Conservation (phyloP, 805 yeast genomes). For the Yamadazyma endophytica region DNA sequence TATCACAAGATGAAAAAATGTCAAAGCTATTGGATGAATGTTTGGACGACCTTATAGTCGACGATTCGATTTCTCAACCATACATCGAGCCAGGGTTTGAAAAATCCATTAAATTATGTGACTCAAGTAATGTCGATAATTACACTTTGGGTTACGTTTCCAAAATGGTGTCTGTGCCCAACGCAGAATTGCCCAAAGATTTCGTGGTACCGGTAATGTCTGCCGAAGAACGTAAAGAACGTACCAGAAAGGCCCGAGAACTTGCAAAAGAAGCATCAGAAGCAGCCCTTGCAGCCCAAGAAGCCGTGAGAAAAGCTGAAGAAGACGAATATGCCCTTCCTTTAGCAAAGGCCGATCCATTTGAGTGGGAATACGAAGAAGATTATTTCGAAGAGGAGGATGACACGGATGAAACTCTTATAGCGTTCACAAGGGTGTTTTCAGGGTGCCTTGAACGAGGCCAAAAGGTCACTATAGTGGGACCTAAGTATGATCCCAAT, state of each 20-base stretch:
- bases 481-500: conserved; percentile 81
- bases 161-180: conserved; percentile 83
- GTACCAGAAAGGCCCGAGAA: conserved; percentile 61
- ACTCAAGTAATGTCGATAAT: conserved; percentile 53
- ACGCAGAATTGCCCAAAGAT: conserved; percentile 67
- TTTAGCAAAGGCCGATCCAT: conserved; percentile 28
- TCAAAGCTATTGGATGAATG: conserved; percentile 53
- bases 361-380: conserved; percentile 47
- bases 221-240: conserved; percentile 57
- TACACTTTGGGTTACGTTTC: conserved; percentile 69
- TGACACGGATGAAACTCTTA: conserved; percentile 57
- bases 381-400: conserved; percentile 44
- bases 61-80: no score
- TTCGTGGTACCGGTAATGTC: conserved; percentile 31
- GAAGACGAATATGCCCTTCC: conserved; percentile 25
- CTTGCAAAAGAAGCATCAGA: conserved; percentile 69
- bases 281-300: conserved; percentile 25
- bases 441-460: conserved; percentile 81
- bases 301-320: conserved; percentile 8
- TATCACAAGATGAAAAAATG: conserved; percentile 70
- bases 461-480: conserved; percentile 68
- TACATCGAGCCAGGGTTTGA: conserved; percentile 49
- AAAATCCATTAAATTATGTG: conserved; percentile 62
- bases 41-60: conserved; percentile 32
- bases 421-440: conserved; percentile 86